Evolutionary conservation across 441 rosid genomes (phyloP), one percentile per base, ranked within the genome.

Genomic region (Pelargonium myrrhifolium): DNA sequence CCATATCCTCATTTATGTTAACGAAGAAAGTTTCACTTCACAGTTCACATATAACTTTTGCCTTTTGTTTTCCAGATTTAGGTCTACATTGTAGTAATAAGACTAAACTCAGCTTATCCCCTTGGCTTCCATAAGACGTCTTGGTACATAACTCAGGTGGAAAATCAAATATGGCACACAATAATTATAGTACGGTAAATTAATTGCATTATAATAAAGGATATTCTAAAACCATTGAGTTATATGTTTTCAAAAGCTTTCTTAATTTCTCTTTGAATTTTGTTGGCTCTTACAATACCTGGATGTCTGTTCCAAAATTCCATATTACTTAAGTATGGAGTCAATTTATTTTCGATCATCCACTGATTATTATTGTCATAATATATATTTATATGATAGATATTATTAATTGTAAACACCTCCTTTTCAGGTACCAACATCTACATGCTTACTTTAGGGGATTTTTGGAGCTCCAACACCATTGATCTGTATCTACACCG

Each of bases 391-490:
- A 21, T 12, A 47, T 47, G 55, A 15, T 47, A 14, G 14, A n/a
- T 47, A 47, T 47, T 47, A 47, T 17, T 47, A 17, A 47, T 47
- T 43, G 56, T 64, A 72, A 20, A 40, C 47, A 39, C 17, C 47
- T n/a, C 20, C 28, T 77, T 74, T 18, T 6, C 43, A 94, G 99
- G 93, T 76, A 92, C 97, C 24, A 85, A 94, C 51, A 88, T 94
- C 72, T 85, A 85, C 78, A 90, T 95, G 93, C 93, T 92, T 68
- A 86, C 88, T 51, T 79, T 94, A 70, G 98, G 92, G 69, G 99
- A 94, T 77, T 85, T 82, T 76, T 92, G 98, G 99, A 94, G 99
- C 80, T 92, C 98, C 64, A 88, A 85, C 62, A 88, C 97, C 62
- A 89, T 94, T 66, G 97, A 90, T 72, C 88, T 89, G 75, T 94